Conservation (phyloP, 2,329 filamentous ascomycete genomes). For the Xylaria sp. region DNA sequence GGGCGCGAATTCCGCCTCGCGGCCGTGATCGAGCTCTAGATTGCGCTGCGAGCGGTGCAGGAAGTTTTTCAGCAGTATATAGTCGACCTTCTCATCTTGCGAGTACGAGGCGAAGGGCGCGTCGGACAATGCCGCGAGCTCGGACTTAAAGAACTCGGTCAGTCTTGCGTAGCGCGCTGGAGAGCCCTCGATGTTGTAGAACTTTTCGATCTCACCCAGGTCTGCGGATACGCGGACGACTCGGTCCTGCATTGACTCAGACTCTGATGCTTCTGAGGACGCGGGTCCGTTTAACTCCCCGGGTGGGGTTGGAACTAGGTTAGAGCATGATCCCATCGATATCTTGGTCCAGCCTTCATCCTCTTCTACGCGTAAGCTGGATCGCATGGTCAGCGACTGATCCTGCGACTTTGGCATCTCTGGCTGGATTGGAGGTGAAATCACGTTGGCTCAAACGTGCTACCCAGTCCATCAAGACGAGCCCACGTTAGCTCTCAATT, state of each 20-base stretch:
- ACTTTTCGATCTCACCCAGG: slow-evolving; percentile 57
- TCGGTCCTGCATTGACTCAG: slow-evolving; percentile 49
- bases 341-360: slow-evolving; percentile 31
- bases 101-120: slow-evolving; percentile 51
- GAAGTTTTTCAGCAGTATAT: slow-evolving; percentile 60
- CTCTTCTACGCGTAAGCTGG: slow-evolving; percentile 10
- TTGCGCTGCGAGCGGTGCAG: slow-evolving; percentile 52
- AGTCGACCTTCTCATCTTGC: slow-evolving; percentile 61
- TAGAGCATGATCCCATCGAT: slow-evolving; percentile 5
- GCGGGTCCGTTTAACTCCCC: neutral
- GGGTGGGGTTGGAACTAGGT: neutral
- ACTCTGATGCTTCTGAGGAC: slow-evolving; percentile 19
- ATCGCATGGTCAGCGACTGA: neutral
- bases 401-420: neutral
- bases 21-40: slow-evolving; percentile 53
- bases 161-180: slow-evolving; percentile 53
- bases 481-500: neutral
- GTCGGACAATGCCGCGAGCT: slow-evolving; percentile 53
- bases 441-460: neutral
- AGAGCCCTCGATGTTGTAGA: slow-evolving; percentile 61
- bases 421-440: neutral
- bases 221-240: slow-evolving; percentile 58
- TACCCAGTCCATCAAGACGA: neutral
- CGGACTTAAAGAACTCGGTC: slow-evolving; percentile 53
- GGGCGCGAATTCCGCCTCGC: slow-evolving; percentile 51